Base-by-base conservation (phyloP, 164 flowering plant species). In the Buxus sempervirens region DNA sequence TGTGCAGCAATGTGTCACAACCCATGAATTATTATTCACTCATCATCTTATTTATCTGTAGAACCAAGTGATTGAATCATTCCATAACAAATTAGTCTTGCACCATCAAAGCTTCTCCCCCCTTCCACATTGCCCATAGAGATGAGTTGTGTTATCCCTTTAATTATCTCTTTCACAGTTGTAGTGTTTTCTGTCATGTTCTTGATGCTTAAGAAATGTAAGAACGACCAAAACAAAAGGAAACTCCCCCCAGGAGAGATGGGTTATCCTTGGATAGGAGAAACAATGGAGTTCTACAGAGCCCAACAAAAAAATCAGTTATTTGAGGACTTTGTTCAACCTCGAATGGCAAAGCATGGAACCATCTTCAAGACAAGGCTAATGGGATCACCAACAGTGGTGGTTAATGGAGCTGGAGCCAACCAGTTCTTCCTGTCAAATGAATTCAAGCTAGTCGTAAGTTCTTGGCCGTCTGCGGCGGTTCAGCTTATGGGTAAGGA, bases 191-290 rank as follows among this genome's bases (percentile, higher is more conserved):
- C 21, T 26, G 7, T 54, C 65, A 38, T 63, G 13, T 25, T 22
- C 36, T 60, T 64, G 20, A 51, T 60, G 4, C 25, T 20, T 57
- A 68, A 56, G 38, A 59, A 45, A 8, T 58, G 21, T 22, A 61
- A 18, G 16, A 65, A 63, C 20, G 58, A n/a, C 41, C 42, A 1
- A 6, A 58, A 27, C 58, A 71, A 48, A 78, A 80, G 61, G 45
- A 74, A 60, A 28, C 73, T 84, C 0, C 97, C 93, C 18, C 94
- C 92, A 9, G 97, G 97, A 12, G 74, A 75, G 4, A 72, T 88
- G 86, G 97, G 91, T 9, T 75, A 82, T 25, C 90, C 95, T n/a
- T 84, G 85, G 88, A 81, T 91, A 0, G 97, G 97, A 0, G 91
- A 91, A 58, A 91, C 97, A 0, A 58, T 81, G 42, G 84, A 80